Evolutionary conservation across 805 yeast species (phyloP).

Genomic region (Yarrowia sp.): DNA sequence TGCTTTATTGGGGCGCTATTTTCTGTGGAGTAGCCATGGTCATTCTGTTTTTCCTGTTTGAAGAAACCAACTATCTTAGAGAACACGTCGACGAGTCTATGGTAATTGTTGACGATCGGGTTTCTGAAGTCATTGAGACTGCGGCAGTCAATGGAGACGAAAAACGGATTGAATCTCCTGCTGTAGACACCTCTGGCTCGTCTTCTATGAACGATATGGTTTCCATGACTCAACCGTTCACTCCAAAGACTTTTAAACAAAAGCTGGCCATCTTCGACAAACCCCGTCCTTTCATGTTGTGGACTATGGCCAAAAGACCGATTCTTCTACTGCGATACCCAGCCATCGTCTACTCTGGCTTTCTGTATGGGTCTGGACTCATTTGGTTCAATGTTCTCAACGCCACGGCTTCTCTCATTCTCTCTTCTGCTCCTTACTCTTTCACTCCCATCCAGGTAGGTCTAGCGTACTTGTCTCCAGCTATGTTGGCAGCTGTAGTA

Average conservation of each 20-base stretch:
- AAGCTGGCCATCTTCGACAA: conserved; percentile 26
- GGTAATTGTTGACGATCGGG: neutral
- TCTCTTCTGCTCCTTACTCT: conserved; percentile 17
- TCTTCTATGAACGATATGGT: too few relatives aligned
- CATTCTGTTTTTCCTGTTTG: conserved; percentile 24
- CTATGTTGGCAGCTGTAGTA: neutral
- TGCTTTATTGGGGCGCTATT: conserved; percentile 36
- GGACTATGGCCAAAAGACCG: conserved; percentile 19
- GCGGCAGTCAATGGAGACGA: neutral
- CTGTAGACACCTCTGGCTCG: too few relatives aligned
- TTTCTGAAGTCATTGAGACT: neutral
- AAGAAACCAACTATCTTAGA: conserved; percentile 38
- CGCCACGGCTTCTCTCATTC: conserved; percentile 27
- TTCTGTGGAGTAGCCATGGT: conserved; percentile 28
- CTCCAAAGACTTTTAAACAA: conserved; percentile 19
- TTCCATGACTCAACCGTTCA: too few relatives aligned
- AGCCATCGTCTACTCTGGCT: conserved; percentile 19
- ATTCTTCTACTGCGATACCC: conserved; percentile 12
- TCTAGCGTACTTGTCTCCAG: conserved; percentile 18
- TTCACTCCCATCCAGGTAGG: conserved; percentile 24
- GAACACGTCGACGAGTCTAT: too few relatives aligned
- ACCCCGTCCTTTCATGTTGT: conserved; percentile 17
- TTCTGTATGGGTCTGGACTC: conserved; percentile 25
- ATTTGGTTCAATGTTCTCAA: conserved; percentile 37
- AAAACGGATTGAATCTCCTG: too few relatives aligned